phyloP scores from a whole-genome alignment of 2,329 filamentous ascomycete genomes.

The Clonostachys chloroleuca region DNA sequence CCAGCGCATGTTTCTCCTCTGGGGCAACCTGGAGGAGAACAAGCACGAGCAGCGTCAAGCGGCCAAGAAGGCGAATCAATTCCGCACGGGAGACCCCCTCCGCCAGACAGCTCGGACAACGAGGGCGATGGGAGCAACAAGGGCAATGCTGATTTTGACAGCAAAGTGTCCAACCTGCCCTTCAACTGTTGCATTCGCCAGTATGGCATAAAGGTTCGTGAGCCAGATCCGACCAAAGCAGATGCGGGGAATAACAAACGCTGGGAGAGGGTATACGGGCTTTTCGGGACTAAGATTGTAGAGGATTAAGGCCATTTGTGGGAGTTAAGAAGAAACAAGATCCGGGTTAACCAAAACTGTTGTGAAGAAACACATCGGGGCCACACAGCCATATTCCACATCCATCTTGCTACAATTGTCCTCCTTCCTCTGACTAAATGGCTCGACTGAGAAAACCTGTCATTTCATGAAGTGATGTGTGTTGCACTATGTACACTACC shows the following conservation, averaged over 20 bases:
- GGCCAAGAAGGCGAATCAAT: conserved; percentile 13
- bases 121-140: conserved; percentile 15
- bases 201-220: conserved; percentile 54
- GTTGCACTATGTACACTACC: neutral
- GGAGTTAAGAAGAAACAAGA: too few relatives aligned
- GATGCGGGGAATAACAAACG: conserved; percentile 37
- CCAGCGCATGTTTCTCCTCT: conserved; percentile 72
- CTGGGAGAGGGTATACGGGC: conserved; percentile 59
- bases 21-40: conserved; percentile 79
- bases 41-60: conserved; percentile 31
- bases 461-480: too few relatives aligned
- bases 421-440: too few relatives aligned
- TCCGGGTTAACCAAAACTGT: too few relatives aligned
- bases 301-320: too few relatives aligned
- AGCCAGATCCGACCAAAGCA: conserved; percentile 32
- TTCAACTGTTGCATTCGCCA: conserved; percentile 70
- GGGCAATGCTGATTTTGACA: conserved; percentile 1
- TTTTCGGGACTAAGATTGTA: conserved; percentile 55
- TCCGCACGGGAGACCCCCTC: conserved; percentile 19
- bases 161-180: conserved; percentile 43
- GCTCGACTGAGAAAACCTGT: too few relatives aligned
- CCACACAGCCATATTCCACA: too few relatives aligned
- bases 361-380: too few relatives aligned
- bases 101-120: conserved; percentile 30
- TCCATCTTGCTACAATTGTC: too few relatives aligned